phyloP scores from a whole-genome alignment of 805 yeast genomes.

The Saturnispora dispora region DNA sequence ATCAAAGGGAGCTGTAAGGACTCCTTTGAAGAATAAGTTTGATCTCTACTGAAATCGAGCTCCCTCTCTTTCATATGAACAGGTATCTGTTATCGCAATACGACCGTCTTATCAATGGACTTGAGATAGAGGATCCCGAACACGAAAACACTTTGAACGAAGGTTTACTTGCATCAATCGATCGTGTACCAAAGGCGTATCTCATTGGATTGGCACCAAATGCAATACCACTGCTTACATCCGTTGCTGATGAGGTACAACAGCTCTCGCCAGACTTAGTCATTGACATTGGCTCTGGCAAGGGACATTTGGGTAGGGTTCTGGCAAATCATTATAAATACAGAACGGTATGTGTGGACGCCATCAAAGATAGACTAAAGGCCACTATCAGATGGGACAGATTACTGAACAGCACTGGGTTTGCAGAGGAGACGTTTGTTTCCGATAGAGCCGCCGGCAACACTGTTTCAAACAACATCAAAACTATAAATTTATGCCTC shows the following conservation, averaged over 20 bases:
- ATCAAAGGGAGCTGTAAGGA: background rate
- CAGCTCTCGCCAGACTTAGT: conserved; percentile 1
- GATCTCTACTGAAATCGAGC: background rate
- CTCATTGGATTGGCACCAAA: conserved; percentile 4
- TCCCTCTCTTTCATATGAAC: background rate
- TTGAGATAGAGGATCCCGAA: background rate
- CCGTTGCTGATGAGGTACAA: background rate
- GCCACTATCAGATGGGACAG: conserved; percentile 17
- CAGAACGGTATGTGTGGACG: conserved; percentile 20
- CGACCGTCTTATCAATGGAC: background rate
- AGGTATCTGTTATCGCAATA: background rate
- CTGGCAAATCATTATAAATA: conserved; percentile 14
- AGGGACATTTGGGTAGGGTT: conserved; percentile 24
- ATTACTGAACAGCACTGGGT: conserved; percentile 14
- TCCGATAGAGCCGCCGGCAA: background rate
- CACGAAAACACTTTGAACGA: background rate
- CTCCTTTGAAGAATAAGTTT: background rate
- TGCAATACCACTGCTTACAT: background rate
- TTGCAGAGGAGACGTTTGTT: background rate
- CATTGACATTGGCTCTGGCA: conserved; percentile 26
- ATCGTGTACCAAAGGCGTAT: conserved; percentile 4
- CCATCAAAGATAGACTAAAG: conserved; percentile 14
- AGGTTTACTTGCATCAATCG: background rate
- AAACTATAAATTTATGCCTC: conserved; percentile 5
- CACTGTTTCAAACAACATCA: conserved; percentile 12